Percentiles rank a stretch among this genome's conserved stretches.
These are phyloP conservation scores for Yarrowia osloensis DNA, from an alignment of 805 yeast species.

Conservation along the genomic window DNA sequence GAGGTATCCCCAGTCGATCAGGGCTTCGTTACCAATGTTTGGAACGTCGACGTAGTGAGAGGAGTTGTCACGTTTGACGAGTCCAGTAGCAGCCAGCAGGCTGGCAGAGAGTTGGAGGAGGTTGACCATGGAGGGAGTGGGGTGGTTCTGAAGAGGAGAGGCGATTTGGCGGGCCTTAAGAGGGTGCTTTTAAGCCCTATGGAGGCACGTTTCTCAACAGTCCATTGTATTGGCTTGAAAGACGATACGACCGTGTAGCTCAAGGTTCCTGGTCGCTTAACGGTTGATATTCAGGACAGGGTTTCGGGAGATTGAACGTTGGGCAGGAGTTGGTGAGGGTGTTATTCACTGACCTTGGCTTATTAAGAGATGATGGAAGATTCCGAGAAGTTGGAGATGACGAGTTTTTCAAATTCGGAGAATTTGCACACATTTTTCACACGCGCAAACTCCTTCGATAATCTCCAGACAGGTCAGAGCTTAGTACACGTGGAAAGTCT, in stretches of 20 bases:
- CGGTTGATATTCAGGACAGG: background rate
- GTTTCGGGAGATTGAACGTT: too few species aligned
- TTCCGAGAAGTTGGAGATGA: too few species aligned
- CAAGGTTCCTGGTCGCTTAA: background rate
- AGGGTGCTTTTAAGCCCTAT: background rate
- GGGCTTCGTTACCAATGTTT: background rate
- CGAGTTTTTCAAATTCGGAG: too few species aligned
- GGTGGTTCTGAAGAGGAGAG: too few species aligned
- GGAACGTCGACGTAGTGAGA: background rate
- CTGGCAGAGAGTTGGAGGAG: background rate
- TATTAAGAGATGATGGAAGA: too few species aligned
- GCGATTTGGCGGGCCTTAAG: too few species aligned
- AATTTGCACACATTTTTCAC: too few species aligned
- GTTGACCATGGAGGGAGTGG: background rate
- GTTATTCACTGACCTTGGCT: too few species aligned
- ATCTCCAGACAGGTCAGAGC: too few species aligned
- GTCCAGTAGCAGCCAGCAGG: background rate
- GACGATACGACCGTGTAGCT: background rate
- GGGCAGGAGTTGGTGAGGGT: too few species aligned
- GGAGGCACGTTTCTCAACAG: background rate
- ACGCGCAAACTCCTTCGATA: too few species aligned
- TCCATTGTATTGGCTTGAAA: background rate
- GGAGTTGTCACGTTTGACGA: background rate
- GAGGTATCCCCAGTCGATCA: background rate
- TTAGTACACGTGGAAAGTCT: too few species aligned